Percentiles rank a stretch among this genome's conserved stretches.
These are phyloP conservation scores for Oryza rufipogon DNA, from an alignment of 176 grass and related monocot genomes.

Conservation along the genomic window DNA sequence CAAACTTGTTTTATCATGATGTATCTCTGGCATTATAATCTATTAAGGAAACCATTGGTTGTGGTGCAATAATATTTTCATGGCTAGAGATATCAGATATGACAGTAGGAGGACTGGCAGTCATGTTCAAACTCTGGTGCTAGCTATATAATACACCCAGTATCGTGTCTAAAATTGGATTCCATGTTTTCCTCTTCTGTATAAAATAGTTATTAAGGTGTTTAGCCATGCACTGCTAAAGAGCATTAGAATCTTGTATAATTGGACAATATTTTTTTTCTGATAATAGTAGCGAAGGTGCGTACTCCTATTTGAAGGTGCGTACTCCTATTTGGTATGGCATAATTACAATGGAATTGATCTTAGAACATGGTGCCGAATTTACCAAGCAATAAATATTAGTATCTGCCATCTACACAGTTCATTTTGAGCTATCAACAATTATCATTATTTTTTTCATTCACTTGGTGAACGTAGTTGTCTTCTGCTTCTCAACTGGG, in stretches of 20 bases:
- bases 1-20: constrained; percentile 24
- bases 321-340: background rate
- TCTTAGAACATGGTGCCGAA: background rate
- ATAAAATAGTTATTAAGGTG: background rate
- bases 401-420: constrained; percentile 5
- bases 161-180: constrained; percentile 13
- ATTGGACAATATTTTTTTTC: constrained; percentile 1
- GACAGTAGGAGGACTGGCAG: background rate
- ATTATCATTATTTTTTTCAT: background rate
- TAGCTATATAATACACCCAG: background rate
- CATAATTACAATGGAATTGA: background rate
- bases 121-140: background rate
- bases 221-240: constrained; percentile 8
- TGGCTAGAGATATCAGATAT: constrained; percentile 33
- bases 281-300: background rate
- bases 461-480: constrained; percentile 34
- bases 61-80: background rate
- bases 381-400: background rate
- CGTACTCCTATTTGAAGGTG: background rate
- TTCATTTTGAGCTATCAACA: constrained; percentile 21
- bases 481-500: constrained; percentile 21
- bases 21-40: background rate
- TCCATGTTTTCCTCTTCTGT: background rate
- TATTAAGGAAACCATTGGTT: background rate
- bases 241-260: constrained; percentile 17